Evolutionary conservation across 441 rosid species (phyloP), one percentile per base, ranked within the genome.

Genomic region (Corymbia citriodora): DNA sequence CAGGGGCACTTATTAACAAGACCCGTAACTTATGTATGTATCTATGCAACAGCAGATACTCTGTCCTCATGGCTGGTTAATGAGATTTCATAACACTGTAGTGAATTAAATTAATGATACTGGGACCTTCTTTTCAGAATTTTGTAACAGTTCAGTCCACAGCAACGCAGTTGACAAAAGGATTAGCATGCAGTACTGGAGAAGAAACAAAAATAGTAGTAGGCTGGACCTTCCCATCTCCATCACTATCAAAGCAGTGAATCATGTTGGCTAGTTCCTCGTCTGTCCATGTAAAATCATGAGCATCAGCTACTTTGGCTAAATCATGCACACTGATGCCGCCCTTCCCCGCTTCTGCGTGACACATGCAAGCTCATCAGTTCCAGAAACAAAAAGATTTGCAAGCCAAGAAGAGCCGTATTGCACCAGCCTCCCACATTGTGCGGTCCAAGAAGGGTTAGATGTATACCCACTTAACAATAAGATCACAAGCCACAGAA

Each of bases 281-380:
- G 55, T 96, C 93, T 55, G 96, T 92, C 99, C 98, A 97, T 8
- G 89, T 92, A 92, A 97, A 97, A 94, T 97, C 97, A 89, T 97
- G 96, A 33, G 95, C 93, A 36, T 48, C 86, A 7, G 98, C 97
- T 83, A 96, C 95, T 89, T 94, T 96, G 48, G 54, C 90, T 87
- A 96, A 70, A 93, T 97, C 99, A 90, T 94, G 89, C 45, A 88
- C 48, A 53, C 92, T 94, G 88, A 97, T 92, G 90, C 91, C 89
- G 10, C 98, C 99, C 87, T 92, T 95, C 92, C 96, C 99, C 8
- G 93, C 92, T 92, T 93, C 99, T 96, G 94, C 94, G 92, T 48
- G 53, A 19, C 81, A 82, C 79, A 49, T 48, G 85, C n/a, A 79
- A 79, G 52, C n/a, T 79, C 52, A 23, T 79, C 52, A 79, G 85